These are phyloP conservation scores for Phytopythium litorale DNA, from an alignment of 352 stramenopile species.

Conservation along the genomic window DNA sequence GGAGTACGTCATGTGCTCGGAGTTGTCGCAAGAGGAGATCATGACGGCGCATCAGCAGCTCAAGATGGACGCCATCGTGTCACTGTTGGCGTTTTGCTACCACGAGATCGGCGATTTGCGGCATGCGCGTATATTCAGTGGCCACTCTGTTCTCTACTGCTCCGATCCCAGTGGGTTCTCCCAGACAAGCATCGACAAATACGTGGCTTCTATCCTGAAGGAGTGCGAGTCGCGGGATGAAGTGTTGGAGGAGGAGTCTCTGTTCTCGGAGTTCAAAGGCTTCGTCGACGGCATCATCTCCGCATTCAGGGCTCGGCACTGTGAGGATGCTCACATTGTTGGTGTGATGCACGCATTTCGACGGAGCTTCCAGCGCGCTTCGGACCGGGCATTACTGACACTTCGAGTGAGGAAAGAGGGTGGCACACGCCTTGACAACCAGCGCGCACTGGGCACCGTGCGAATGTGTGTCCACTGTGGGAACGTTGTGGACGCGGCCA, in stretches of 20 bases:
- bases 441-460: slow-evolving; percentile 9
- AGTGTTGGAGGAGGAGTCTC: neutral
- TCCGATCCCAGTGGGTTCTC: slow-evolving; percentile 22
- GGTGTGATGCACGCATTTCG: slow-evolving; percentile 29
- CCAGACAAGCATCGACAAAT: slow-evolving; percentile 40
- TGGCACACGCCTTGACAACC: neutral
- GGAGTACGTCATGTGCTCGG: slow-evolving; percentile 60
- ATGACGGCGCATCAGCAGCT: slow-evolving; percentile 38
- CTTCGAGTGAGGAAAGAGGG: slow-evolving; percentile 10
- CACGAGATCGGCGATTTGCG: slow-evolving; percentile 26
- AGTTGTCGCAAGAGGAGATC: slow-evolving; percentile 23
- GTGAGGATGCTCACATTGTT: slow-evolving; percentile 18
- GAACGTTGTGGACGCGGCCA: slow-evolving; percentile 16
- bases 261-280: slow-evolving; percentile 18
- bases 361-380: slow-evolving; percentile 22
- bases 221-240: slow-evolving; percentile 18
- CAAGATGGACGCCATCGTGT: slow-evolving; percentile 53
- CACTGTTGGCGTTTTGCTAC: slow-evolving; percentile 55
- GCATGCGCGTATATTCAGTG: slow-evolving; percentile 33
- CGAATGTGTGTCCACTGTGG: slow-evolving; percentile 23
- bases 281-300: slow-evolving; percentile 37
- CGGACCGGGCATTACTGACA: slow-evolving; percentile 17
- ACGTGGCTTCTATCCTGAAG: slow-evolving; percentile 38
- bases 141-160: slow-evolving; percentile 54
- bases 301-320: slow-evolving; percentile 29